Base-by-base conservation (phyloP, 2,329 filamentous ascomycete species). In the Cladosporium colombiae region DNA sequence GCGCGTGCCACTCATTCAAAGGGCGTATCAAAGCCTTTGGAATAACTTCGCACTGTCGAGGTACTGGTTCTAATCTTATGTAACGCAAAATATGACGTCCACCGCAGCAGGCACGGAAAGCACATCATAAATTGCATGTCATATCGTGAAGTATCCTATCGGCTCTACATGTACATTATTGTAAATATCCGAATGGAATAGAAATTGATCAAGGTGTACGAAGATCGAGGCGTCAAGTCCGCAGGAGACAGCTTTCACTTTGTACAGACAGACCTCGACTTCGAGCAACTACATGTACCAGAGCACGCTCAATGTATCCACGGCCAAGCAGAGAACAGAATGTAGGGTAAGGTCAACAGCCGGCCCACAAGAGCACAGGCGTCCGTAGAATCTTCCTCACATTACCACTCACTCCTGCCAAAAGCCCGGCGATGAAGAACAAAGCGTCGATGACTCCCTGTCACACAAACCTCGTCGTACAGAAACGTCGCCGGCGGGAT, bases 401-500 rank as follows among this genome's bases (percentile, higher is more conserved):
- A 16, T 35, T 23, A 21, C 21, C 1, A 27, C n/a, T 14, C 5
- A 18, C 13, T 37, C 23, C 21, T 3, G 21, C 35, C 55, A 37
- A 37, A 23, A 52, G 49, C 40, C 40, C 40, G 3, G 5, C 49
- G 27, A 52, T 3, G 13, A 52, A 52, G 49, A 52, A 29, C 23
- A 52, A 52, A 52, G 23, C 7, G 4, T 18, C 21, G 16, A 31
- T 23, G 18, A 8, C 56, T 27, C 53, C 5, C 14, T 37, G 53
- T 52, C 29, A 46, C 62, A 37, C 56, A 29, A 29, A 18, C 50
- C 46, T 23, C 21, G 61, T 44, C 50, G 61, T 46, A 56, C 61
- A 63, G 50, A 46, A 63, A 56, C 50, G 35, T 46, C 61, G 40
- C 50, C 50, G 50, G 10, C 50, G 35, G 53, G 35, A 55, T 63